These are phyloP conservation scores for Cladosporium sp. DNA, from an alignment of 2,329 filamentous ascomycete genomes.

Conservation along the genomic window DNA sequence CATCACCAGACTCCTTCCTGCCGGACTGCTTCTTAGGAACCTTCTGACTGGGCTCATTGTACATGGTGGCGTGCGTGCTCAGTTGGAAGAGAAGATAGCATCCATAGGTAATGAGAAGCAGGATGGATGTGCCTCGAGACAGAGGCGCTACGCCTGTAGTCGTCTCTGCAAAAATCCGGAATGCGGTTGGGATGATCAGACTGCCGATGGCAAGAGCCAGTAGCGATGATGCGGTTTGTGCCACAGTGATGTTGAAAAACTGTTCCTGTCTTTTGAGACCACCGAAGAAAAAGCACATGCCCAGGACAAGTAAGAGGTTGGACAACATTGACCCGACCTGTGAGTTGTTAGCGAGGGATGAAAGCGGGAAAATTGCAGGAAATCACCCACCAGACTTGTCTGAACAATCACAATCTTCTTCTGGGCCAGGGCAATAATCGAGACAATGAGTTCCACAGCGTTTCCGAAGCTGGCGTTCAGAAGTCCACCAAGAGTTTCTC, in stretches of 20 bases:
- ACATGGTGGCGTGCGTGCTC: conserved; percentile 77
- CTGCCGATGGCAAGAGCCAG: conserved; percentile 76
- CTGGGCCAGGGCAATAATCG: conserved; percentile 76
- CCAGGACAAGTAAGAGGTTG: conserved; percentile 83
- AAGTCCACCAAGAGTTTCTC: conserved; percentile 83
- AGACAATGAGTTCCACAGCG: conserved; percentile 55
- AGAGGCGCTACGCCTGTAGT: conserved; percentile 41
- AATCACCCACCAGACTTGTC: conserved; percentile 63
- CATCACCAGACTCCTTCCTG: conserved; percentile 52
- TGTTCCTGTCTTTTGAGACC: conserved; percentile 78
- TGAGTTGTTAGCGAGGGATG: not conserved
- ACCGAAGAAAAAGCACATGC: conserved; percentile 90
- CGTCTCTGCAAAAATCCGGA: conserved; percentile 56
- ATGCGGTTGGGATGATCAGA: conserved; percentile 88
- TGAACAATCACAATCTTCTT: conserved; percentile 81
- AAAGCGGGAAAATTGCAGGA: not conserved
- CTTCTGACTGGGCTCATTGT: conserved; percentile 78
- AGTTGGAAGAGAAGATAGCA: conserved; percentile 90
- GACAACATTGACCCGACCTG: conserved; percentile 83
- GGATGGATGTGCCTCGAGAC: conserved; percentile 73
- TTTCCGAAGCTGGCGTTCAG: conserved; percentile 88
- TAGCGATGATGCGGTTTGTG: conserved; percentile 82
- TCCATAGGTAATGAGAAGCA: conserved; percentile 79
- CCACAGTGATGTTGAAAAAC: conserved; percentile 88
- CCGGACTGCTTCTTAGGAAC: conserved; percentile 58